phyloP scores from a whole-genome alignment of 208 protist species.

The Leishmania lainsoni region DNA sequence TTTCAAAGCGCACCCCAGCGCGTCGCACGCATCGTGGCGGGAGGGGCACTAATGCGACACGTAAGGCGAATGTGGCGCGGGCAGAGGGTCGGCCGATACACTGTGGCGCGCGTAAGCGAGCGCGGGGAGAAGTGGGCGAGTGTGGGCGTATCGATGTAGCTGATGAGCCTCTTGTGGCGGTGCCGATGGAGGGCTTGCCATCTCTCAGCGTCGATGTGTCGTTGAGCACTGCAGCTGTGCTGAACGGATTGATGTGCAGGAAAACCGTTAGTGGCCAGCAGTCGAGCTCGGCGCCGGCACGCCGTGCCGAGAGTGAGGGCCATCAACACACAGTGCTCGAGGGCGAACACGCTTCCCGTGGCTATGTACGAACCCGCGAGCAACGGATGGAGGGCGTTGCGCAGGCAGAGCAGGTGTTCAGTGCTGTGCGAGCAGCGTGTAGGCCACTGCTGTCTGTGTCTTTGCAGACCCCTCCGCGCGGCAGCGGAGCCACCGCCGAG shows the following conservation, averaged over 20 bases:
- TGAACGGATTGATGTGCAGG: too few relatives aligned
- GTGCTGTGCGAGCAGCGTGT: slow-evolving; percentile 22
- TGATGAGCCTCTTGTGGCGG: neutral
- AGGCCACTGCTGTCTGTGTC: neutral
- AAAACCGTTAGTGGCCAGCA: neutral
- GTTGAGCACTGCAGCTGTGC: slow-evolving; percentile 3
- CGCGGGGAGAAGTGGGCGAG: neutral
- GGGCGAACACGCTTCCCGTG: neutral
- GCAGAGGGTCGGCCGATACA: neutral
- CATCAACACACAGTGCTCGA: neutral
- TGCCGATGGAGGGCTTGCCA: slow-evolving; percentile 20
- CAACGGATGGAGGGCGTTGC: slow-evolving; percentile 15
- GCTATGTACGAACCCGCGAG: slow-evolving; percentile 29
- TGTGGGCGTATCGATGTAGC: too few relatives aligned
- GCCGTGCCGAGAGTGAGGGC: neutral
- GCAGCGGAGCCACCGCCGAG: neutral
- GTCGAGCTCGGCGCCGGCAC: neutral
- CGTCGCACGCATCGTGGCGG: neutral
- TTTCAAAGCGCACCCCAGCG: neutral
- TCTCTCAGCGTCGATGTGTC: slow-evolving; percentile 23
- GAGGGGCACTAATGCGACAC: neutral
- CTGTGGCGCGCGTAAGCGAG: neutral
- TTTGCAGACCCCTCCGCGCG: neutral
- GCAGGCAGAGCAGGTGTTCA: slow-evolving; percentile 11
- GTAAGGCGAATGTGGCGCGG: neutral